Evolutionary conservation across 495 filamentous ascomycete species (phyloP).

Genomic region (Talaromyces liani): DNA sequence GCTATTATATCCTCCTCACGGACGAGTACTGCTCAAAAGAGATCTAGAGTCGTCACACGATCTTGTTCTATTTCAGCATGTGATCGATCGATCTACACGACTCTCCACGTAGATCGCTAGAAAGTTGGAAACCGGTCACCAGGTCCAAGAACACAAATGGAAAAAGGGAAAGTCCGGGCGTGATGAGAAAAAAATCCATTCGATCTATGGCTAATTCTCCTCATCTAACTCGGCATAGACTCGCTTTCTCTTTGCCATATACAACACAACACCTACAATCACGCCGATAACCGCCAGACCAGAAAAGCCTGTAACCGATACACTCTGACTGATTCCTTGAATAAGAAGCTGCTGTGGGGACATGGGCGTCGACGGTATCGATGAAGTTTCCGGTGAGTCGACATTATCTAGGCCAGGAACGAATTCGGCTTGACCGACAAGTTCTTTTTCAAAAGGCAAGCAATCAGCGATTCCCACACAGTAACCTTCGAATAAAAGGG

Average conservation of each 20-base stretch:
- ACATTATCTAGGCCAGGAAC: not conserved
- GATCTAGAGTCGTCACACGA: not conserved
- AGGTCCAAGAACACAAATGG: not conserved
- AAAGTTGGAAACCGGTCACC: not conserved
- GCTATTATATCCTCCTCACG: not conserved
- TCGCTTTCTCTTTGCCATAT: conserved; percentile 11
- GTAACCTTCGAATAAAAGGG: conserved; percentile 15
- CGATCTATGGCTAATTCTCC: conserved; percentile 9
- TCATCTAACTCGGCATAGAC: conserved; percentile 5
- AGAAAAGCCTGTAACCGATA: not conserved
- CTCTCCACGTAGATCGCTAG: not conserved
- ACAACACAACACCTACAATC: not conserved
- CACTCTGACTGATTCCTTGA: not conserved
- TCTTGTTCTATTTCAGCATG: not conserved
- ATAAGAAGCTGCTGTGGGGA: not conserved
- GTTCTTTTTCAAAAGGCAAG: conserved; percentile 15
- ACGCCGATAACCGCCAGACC: not conserved
- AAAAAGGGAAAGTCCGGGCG: not conserved
- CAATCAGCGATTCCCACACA: conserved; percentile 28
- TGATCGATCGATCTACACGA: not conserved
- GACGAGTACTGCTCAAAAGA: not conserved
- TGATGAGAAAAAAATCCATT: not conserved
- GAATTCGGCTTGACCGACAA: conserved; percentile 9
- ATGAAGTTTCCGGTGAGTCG: not conserved
- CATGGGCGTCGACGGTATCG: not conserved